A percentile compares a stretch with the other conserved stretches of the same genome.
Evolutionary conservation across 768 basidiomycete genomes (phyloP).

Genomic region (Auricularia sp.): DNA sequence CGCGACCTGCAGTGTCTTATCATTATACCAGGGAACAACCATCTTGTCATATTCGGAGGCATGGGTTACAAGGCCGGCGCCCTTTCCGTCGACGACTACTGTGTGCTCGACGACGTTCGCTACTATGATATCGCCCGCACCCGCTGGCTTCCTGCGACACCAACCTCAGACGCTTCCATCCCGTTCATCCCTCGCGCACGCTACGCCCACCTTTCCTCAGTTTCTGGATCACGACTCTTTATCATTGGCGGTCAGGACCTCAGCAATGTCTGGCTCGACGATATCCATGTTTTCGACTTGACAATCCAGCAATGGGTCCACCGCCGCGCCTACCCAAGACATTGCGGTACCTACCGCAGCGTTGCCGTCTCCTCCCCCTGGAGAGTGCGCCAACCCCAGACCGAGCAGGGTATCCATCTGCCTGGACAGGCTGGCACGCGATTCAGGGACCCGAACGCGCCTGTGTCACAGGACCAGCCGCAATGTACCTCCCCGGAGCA

Average conservation of each 20-base stretch:
- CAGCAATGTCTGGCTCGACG: constrained; percentile 87
- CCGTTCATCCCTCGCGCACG: constrained; percentile 64
- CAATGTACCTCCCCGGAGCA: constrained; percentile 50
- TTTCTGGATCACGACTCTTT: constrained; percentile 75
- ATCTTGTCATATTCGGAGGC: constrained; percentile 88
- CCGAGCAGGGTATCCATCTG: constrained; percentile 38
- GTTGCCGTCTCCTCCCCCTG: constrained; percentile 72
- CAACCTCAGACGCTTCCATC: not conserved
- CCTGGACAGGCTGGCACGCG: constrained; percentile 49
- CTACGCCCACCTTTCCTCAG: constrained; percentile 88
- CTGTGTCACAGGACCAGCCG: constrained; percentile 21
- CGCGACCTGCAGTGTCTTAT: constrained; percentile 5
- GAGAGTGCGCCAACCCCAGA: constrained; percentile 58
- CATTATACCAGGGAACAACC: constrained; percentile 61
- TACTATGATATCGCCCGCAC: constrained; percentile 69
- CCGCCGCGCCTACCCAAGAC: constrained; percentile 73
- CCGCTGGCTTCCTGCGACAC: constrained; percentile 53
- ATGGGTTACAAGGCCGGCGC: constrained; percentile 79
- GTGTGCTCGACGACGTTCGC: constrained; percentile 88
- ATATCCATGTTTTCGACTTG: constrained; percentile 85
- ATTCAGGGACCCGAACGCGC: constrained; percentile 42
- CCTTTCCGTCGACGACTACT: constrained; percentile 65
- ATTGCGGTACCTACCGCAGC: constrained; percentile 93
- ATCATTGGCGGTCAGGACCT: constrained; percentile 95
- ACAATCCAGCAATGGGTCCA: constrained; percentile 65